phyloP scores from a whole-genome alignment of 352 stramenopile species.

The Globisporangium cystogenes region DNA sequence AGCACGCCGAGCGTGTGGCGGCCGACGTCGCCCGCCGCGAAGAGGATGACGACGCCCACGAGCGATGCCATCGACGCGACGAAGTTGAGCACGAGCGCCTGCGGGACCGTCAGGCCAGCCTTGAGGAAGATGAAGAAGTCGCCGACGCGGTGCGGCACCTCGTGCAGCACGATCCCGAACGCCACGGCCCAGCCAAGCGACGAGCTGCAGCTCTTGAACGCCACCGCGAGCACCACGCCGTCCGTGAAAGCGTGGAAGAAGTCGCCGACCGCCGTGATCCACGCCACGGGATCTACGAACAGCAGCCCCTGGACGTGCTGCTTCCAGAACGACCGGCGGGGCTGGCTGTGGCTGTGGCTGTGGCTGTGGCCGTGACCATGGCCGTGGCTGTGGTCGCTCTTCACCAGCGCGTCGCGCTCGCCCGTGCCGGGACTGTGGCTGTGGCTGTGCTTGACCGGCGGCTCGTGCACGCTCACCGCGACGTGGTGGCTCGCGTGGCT shows the following conservation, averaged over 20 bases:
- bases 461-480: constrained; percentile 1
- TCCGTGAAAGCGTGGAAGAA: constrained; percentile 22
- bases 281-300: constrained; percentile 15
- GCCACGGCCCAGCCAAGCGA: constrained; percentile 17
- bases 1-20: constrained; percentile 20
- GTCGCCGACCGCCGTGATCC: constrained; percentile 21
- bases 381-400: too few species aligned
- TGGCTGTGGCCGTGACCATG: constrained; percentile 4
- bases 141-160: constrained; percentile 18
- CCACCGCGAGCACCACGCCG: constrained; percentile 17
- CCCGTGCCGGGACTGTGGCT: too few species aligned
- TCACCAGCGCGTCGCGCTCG: too few species aligned
- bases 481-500: constrained; percentile 15
- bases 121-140: constrained; percentile 23
- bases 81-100: constrained; percentile 18
- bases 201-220: constrained; percentile 19
- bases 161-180: constrained; percentile 18
- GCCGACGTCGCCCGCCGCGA: constrained; percentile 16
- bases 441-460: constrained; percentile 2
- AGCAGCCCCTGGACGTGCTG: constrained; percentile 7
- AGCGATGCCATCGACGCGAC: constrained; percentile 22
- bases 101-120: constrained; percentile 9
- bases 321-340: constrained; percentile 4
- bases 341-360: neutral
- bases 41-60: constrained; percentile 20